These are phyloP conservation scores for Endotrypanum monterogeii DNA, from an alignment of 208 protist species.

Conservation along the genomic window DNA sequence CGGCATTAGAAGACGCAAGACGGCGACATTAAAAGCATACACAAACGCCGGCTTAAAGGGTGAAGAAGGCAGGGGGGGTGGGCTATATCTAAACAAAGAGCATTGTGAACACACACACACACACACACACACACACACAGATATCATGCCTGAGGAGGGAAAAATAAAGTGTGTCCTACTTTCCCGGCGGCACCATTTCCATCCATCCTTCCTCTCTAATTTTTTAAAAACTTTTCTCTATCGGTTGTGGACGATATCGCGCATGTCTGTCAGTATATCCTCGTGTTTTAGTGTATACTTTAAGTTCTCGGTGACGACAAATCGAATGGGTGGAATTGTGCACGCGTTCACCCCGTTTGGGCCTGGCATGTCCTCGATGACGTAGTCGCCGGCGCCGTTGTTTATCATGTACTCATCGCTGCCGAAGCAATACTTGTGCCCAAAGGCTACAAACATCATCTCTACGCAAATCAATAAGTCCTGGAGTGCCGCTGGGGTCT, in stretches of 20 bases:
- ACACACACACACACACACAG: neutral
- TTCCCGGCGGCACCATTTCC: neutral
- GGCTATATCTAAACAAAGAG: no score
- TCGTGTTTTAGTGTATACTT: conserved; percentile 87
- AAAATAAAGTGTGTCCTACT: neutral
- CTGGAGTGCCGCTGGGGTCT: conserved; percentile 74
- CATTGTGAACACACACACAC: no score
- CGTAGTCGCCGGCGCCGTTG: conserved; percentile 19
- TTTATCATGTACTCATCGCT: conserved; percentile 74
- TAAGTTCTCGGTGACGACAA: conserved; percentile 74
- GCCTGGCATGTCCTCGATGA: conserved; percentile 33
- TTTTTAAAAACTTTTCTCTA: conserved; percentile 30
- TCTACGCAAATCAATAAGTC: conserved; percentile 91
- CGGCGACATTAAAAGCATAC: no score
- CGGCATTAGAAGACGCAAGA: no score
- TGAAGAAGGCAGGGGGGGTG: no score
- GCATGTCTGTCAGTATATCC: conserved; percentile 78
- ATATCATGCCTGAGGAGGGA: neutral
- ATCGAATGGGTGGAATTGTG: conserved; percentile 71
- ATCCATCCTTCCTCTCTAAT: conserved; percentile 14
- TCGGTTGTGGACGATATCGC: conserved; percentile 74
- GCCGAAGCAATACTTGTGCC: conserved; percentile 91
- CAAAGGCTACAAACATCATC: conserved; percentile 92
- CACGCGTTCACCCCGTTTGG: conserved; percentile 34
- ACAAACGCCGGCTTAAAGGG: no score